Conservation (phyloP, 768 basidiomycete genomes). For the Cystofilobasidium ferigula region DNA sequence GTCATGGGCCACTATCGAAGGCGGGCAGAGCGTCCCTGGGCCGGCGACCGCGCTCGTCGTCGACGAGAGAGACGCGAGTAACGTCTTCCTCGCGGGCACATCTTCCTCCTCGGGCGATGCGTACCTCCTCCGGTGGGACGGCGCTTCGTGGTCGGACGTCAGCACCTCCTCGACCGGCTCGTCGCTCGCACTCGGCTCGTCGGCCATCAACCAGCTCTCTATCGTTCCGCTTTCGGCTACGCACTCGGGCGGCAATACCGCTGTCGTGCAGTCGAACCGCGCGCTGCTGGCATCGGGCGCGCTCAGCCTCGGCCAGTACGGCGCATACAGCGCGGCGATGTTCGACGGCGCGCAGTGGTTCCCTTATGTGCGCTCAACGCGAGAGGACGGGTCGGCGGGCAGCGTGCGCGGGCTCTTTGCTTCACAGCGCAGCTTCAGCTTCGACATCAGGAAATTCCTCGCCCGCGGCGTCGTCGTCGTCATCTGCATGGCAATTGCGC, state of each 20-base stretch:
- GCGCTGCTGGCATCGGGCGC: constrained; percentile 80
- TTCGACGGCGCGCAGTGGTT: constrained; percentile 73
- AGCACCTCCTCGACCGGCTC: constrained; percentile 20
- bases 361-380: constrained; percentile 66
- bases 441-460: constrained; percentile 61
- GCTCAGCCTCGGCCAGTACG: constrained; percentile 56
- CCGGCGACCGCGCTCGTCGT: constrained; percentile 81
- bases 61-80: constrained; percentile 65
- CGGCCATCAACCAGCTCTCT: constrained; percentile 65
- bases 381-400: constrained; percentile 57
- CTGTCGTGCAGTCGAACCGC: constrained; percentile 65
- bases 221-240: constrained; percentile 80
- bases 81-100: constrained; percentile 83
- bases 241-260: constrained; percentile 52
- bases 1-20: constrained; percentile 53
- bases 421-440: constrained; percentile 66
- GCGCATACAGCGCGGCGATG: constrained; percentile 70
- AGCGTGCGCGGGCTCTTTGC: constrained; percentile 68
- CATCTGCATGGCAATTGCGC: constrained; percentile 92
- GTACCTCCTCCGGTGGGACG: constrained; percentile 79
- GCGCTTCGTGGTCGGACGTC: constrained; percentile 53
- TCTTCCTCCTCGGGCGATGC: constrained; percentile 52
- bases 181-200: constrained; percentile 30
- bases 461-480: constrained; percentile 88
- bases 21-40: constrained; percentile 60